These are phyloP conservation scores for Exophiala sideris DNA, from an alignment of 2,329 filamentous ascomycete genomes.

Conservation along the genomic window DNA sequence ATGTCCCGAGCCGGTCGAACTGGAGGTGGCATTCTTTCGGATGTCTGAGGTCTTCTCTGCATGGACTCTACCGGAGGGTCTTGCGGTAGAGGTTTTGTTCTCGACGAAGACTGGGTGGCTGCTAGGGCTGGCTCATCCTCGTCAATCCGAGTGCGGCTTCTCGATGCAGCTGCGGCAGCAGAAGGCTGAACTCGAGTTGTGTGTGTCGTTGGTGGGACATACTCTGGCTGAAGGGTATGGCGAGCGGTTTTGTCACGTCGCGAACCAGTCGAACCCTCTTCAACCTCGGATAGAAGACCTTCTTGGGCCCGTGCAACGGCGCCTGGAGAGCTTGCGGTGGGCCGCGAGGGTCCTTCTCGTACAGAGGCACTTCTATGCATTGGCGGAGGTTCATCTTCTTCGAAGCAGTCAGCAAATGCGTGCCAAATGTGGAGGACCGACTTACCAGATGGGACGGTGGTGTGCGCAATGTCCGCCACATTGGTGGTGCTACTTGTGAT, in stretches of 20 bases:
- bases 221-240: conserved; percentile 94
- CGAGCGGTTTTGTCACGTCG: conserved; percentile 77
- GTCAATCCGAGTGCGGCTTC: conserved; percentile 36
- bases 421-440: conserved; percentile 5
- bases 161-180: conserved; percentile 27
- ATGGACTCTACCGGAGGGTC: conserved; percentile 49
- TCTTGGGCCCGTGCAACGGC: conserved; percentile 43
- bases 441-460: conserved; percentile 62
- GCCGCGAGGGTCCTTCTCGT: conserved; percentile 54
- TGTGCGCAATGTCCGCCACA: conserved; percentile 77
- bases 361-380: conserved; percentile 89
- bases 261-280: conserved; percentile 61
- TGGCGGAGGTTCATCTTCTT: conserved; percentile 56
- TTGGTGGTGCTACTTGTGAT: conserved; percentile 95
- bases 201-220: conserved; percentile 85
- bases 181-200: conserved; percentile 66
- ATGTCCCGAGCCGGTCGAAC: conserved; percentile 49
- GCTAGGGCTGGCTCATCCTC: conserved; percentile 37
- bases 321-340: conserved; percentile 12
- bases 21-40: conserved; percentile 45
- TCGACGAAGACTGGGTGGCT: conserved; percentile 29
- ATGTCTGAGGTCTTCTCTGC: conserved; percentile 21
- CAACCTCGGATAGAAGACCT: conserved; percentile 42
- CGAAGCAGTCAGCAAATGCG: neutral
- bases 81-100: conserved; percentile 55